Base-by-base conservation (phyloP, 2,329 filamentous ascomycete genomes). In the Alternaria viburni region DNA sequence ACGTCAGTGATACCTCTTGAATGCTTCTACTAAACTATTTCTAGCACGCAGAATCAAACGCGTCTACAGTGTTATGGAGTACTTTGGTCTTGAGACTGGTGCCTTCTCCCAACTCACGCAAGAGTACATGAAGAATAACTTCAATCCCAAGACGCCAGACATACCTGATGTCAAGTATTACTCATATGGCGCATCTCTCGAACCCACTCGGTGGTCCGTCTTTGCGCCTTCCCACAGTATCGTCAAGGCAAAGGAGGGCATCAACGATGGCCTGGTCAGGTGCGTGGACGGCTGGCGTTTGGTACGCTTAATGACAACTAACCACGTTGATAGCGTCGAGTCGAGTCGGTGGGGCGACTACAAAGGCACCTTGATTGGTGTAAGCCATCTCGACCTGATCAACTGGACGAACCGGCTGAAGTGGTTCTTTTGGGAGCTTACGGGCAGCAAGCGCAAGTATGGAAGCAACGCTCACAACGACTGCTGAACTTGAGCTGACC, bases 381-480 rank as follows among this genome's bases (percentile, higher is more conserved):
- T 89, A 61, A 89, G 85, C 74, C 88, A 90, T 78, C 75, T 90
- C 50, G 88, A 90, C 69, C 73, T 90, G 65, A 90, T 90, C 76
- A 90, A 90, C 69, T 90, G 88, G 88, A 88, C 86, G 26, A 90
- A 89, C 66, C 81, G 87, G 28, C 69, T 89, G 41, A 85, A 88
- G 68, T 88, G 86, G 85, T 81, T 86, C 61, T 81, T 87, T 52
- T 87, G 86, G 74, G 81, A 85, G 61, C 70, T 89, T 57, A 86
- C 84, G 3, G 86, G 88, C 5, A 84, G 84, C 61, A 85, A 84
- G 74, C 80, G 83, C 69, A 87, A 84, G 83, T 87, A 67, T 25
- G 69, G 12, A 51, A n/a, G 23, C 26, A 13, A 7, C 23, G 4
- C 9, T 19, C 11, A 26, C 26, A 12, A 21, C n/a, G 2, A 1